Percentiles rank a stretch among this genome's conserved stretches.
These are phyloP conservation scores for Galerina marginata DNA, from an alignment of 768 basidiomycete species.

Conservation along the genomic window DNA sequence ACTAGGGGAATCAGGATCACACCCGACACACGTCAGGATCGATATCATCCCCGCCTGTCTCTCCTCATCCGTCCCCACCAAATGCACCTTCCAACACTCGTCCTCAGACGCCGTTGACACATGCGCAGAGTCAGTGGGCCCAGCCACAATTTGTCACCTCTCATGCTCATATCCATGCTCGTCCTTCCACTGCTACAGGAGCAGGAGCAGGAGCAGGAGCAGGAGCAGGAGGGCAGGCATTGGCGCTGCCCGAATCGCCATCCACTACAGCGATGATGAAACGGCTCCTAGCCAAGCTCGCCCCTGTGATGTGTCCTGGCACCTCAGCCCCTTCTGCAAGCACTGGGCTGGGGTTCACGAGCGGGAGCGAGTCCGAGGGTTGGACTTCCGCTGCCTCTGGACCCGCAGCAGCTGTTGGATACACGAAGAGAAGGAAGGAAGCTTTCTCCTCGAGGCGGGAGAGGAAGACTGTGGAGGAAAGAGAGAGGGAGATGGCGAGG, in stretches of 20 bases:
- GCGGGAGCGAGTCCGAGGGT: conserved; percentile 21
- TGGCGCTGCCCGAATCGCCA: conserved; percentile 18
- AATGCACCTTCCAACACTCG: background rate
- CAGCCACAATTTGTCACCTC: too few relatives aligned
- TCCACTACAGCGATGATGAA: conserved; percentile 33
- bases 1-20: background rate
- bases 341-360: conserved; percentile 1
- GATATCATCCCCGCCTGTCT: conserved; percentile 7
- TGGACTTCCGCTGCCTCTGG: background rate
- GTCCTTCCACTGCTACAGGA: background rate
- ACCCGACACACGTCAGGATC: background rate
- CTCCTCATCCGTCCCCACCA: conserved; percentile 1
- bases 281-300: conserved; percentile 40
- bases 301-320: conserved; percentile 11
- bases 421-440: background rate
- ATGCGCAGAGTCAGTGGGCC: conserved; percentile 12
- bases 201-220: too few relatives aligned
- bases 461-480: background rate
- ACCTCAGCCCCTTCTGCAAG: background rate
- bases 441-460: background rate
- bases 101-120: background rate
- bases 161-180: background rate
- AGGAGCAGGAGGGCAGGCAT: background rate
- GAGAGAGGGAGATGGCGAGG: background rate
- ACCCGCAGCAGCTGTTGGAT: background rate